A percentile compares a stretch with the other conserved stretches of the same genome.
phyloP scores from a whole-genome alignment of 352 stramenopile species.

The Globisporangium spinosum region DNA sequence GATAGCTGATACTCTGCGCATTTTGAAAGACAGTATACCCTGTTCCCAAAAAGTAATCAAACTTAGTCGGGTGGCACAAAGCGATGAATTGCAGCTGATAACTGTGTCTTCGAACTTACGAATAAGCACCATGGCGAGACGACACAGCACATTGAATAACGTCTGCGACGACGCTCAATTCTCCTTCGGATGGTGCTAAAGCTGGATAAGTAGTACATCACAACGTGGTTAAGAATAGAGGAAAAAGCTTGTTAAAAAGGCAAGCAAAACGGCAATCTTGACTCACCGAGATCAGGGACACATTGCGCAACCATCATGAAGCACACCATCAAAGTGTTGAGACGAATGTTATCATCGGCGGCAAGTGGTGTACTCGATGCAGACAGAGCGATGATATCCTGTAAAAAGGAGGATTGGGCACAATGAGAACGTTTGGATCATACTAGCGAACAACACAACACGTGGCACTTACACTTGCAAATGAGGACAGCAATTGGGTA shows the following conservation, averaged over 20 bases:
- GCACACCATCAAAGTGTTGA: conserved; percentile 41
- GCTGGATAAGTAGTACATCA: conserved; percentile 4
- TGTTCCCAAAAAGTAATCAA: conserved; percentile 3
- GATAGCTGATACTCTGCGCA: conserved; percentile 38
- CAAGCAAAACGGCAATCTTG: background rate
- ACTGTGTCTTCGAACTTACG: conserved; percentile 26
- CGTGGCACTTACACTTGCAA: conserved; percentile 37
- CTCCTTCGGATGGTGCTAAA: conserved; percentile 3
- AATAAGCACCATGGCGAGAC: conserved; percentile 32
- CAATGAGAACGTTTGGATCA: conserved; percentile 5
- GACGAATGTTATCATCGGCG: conserved; percentile 25
- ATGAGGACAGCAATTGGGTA: conserved; percentile 55
- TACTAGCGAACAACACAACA: background rate
- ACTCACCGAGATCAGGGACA: conserved; percentile 44
- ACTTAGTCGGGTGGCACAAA: background rate
- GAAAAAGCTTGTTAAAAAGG: background rate
- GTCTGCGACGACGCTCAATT: conserved; percentile 24
- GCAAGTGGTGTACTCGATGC: conserved; percentile 22
- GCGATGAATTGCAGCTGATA: background rate
- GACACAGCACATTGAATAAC: conserved; percentile 31
- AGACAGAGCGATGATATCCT: conserved; percentile 54
- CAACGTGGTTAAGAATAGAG: conserved; percentile 7
- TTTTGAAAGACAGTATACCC: conserved; percentile 35
- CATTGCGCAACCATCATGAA: conserved; percentile 58
- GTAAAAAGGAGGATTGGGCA: background rate